Percentiles rank a stretch among this genome's conserved stretches.
Conservation (phyloP, 2,329 filamentous ascomycete species). For the Tricladium varicosporioides region DNA sequence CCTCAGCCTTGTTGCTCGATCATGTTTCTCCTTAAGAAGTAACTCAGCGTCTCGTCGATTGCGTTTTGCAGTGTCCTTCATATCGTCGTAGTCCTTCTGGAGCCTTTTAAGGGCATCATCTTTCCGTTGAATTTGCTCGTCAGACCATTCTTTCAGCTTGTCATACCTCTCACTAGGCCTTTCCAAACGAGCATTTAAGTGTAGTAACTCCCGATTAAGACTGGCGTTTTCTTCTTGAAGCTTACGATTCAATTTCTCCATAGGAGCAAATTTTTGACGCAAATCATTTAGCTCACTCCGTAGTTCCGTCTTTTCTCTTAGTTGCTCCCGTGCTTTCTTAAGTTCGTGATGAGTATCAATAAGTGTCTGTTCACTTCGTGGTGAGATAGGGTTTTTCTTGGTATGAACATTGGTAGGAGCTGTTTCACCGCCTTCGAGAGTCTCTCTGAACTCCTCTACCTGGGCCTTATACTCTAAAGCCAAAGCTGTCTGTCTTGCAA, state of each 20-base stretch:
- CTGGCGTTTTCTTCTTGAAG: slow-evolving; percentile 33
- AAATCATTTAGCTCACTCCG: slow-evolving; percentile 53
- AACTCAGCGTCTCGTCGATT: slow-evolving; percentile 54
- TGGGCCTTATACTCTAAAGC: slow-evolving; percentile 57
- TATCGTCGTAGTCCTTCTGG: slow-evolving; percentile 50
- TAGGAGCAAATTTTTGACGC: slow-evolving; percentile 47
- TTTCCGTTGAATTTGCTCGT: slow-evolving; percentile 44
- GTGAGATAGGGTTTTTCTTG: slow-evolving; percentile 41
- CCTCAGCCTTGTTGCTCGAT: slow-evolving; percentile 55
- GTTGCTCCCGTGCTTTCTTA: slow-evolving; percentile 51
- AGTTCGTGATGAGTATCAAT: slow-evolving; percentile 54
- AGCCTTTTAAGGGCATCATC: slow-evolving; percentile 50
- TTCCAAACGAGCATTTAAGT: slow-evolving; percentile 28
- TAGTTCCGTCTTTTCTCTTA: slow-evolving; percentile 50
- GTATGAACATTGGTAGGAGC: slow-evolving; percentile 30
- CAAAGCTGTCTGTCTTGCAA: slow-evolving; percentile 56
- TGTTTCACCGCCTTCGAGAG: slow-evolving; percentile 41
- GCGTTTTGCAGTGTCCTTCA: slow-evolving; percentile 52
- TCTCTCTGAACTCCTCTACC: slow-evolving; percentile 57
- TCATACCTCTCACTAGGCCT: slow-evolving; percentile 33
- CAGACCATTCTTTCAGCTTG: slow-evolving; percentile 42
- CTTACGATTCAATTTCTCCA: slow-evolving; percentile 37
- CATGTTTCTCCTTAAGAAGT: slow-evolving; percentile 54
- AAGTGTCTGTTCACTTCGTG: slow-evolving; percentile 49
- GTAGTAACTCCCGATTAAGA: slow-evolving; percentile 29